Evolutionary conservation across 2,329 filamentous ascomycete genomes (phyloP).

Genomic region (Ophiobolus disseminans): DNA sequence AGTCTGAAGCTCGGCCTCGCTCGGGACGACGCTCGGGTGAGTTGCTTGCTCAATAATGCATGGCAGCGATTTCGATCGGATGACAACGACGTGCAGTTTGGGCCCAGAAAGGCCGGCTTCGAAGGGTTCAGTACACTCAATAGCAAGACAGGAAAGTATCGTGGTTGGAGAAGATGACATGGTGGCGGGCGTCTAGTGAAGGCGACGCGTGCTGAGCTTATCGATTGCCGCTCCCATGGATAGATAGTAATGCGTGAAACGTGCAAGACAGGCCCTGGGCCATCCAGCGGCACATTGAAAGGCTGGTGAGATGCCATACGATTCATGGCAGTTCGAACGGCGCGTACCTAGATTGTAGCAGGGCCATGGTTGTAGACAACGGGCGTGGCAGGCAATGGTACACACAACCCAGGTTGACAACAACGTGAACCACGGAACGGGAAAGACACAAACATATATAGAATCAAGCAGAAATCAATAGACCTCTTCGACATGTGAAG

Average conservation of each 20-base stretch:
- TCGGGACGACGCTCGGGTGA: constrained; percentile 29
- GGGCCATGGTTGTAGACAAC: too few relatives aligned
- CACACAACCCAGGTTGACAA: constrained; percentile 15
- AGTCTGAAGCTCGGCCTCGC: constrained; percentile 23
- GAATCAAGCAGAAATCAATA: too few relatives aligned
- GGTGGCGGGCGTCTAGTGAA: too few relatives aligned
- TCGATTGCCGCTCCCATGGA: constrained; percentile 14
- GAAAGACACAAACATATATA: constrained; percentile 14
- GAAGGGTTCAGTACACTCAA: too few relatives aligned
- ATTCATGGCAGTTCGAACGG: constrained; percentile 4
- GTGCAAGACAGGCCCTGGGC: too few relatives aligned
- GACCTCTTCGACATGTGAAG: too few relatives aligned
- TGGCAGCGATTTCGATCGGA: constrained; percentile 12
- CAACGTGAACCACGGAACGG: constrained; percentile 5
- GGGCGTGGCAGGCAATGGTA: constrained; percentile 22
- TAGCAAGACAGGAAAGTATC: too few relatives aligned
- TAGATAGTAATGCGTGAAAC: background rate
- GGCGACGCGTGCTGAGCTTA: constrained; percentile 14
- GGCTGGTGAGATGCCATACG: background rate
- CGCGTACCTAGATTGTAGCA: constrained; percentile 3
- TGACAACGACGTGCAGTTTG: constrained; percentile 17
- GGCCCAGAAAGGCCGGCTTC: constrained; percentile 10
- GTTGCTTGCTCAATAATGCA: constrained; percentile 24
- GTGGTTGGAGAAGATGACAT: too few relatives aligned
- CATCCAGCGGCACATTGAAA: background rate